A percentile compares a stretch with the other conserved stretches of the same genome.
Evolutionary conservation across 1,284 basidiomycete species (phyloP).

Genomic region (Moesziomyces sp.): DNA sequence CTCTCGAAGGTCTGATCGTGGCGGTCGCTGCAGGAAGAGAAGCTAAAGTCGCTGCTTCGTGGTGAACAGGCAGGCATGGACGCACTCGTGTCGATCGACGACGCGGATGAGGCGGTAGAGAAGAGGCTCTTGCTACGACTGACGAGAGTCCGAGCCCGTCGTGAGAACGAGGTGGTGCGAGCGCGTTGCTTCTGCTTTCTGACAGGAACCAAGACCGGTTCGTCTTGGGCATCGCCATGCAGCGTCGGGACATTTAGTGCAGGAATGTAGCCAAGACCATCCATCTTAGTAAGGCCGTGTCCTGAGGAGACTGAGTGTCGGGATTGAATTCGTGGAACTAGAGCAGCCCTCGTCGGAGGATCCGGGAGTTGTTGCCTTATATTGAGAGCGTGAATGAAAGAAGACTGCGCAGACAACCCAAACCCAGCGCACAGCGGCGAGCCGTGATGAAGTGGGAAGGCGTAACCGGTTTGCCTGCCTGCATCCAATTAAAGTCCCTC

Average conservation of each 20-base stretch:
- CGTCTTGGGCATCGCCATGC: neutral
- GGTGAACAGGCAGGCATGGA: neutral
- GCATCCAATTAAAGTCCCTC: too few relatives aligned
- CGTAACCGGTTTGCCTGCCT: too few relatives aligned
- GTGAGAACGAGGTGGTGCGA: constrained; percentile 8
- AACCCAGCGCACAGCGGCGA: too few relatives aligned
- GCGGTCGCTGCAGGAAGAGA: too few relatives aligned
- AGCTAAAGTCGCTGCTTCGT: neutral
- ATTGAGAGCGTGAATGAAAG: too few relatives aligned
- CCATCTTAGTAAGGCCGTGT: constrained; percentile 3
- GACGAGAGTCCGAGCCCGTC: constrained; percentile 12
- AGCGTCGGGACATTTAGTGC: constrained; percentile 15
- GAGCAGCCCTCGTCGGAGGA: too few relatives aligned
- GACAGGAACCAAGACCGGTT: constrained; percentile 7
- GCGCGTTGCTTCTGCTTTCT: neutral
- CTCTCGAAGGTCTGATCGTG: too few relatives aligned
- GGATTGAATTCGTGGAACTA: too few relatives aligned
- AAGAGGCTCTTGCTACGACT: constrained; percentile 19
- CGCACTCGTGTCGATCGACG: neutral
- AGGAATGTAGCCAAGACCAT: constrained; percentile 27
- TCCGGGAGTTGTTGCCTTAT: too few relatives aligned
- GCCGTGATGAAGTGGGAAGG: too few relatives aligned
- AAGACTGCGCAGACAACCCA: too few relatives aligned
- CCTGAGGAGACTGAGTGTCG: too few relatives aligned
- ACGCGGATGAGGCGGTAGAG: constrained; percentile 4